Conservation (phyloP, 2,329 filamentous ascomycete genomes). For the Simplicillium sp. region DNA sequence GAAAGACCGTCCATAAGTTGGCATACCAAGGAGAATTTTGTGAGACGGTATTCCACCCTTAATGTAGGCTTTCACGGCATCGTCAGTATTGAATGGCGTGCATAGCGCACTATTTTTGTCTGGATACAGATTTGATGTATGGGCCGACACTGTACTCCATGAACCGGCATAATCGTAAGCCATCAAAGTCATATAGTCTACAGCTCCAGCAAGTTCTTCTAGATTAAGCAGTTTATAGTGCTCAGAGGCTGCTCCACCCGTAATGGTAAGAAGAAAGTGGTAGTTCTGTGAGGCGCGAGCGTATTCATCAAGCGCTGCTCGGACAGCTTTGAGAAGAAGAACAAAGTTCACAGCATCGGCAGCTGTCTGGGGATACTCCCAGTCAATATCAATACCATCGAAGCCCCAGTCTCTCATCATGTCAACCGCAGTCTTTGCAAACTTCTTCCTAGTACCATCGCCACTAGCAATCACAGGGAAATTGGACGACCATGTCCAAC, state of each 20-base stretch:
- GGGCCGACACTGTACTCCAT: constrained; percentile 55
- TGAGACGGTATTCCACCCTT: constrained; percentile 47
- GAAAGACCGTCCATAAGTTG: constrained; percentile 31
- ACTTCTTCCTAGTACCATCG: constrained; percentile 48
- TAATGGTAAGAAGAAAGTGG: constrained; percentile 45
- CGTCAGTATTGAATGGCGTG: constrained; percentile 62
- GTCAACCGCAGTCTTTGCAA: constrained; percentile 59
- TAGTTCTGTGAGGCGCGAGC: constrained; percentile 33
- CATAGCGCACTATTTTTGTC: constrained; percentile 40
- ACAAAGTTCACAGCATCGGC: constrained; percentile 34
- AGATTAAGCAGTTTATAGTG: constrained; percentile 42
- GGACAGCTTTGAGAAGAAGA: constrained; percentile 32
- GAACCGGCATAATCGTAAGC: constrained; percentile 69
- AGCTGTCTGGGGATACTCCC: constrained; percentile 27
- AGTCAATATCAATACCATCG: constrained; percentile 36
- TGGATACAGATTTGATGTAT: constrained; percentile 63
- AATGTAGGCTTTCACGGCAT: constrained; percentile 57
- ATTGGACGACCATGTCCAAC: constrained; percentile 75
- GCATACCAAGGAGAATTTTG: constrained; percentile 72
- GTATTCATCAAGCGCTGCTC: constrained; percentile 38
- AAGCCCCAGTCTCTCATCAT: constrained; percentile 66
- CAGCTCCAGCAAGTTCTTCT: constrained; percentile 31
- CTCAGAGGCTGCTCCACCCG: constrained; percentile 36
- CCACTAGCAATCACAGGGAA: constrained; percentile 61
- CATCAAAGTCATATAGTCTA: constrained; percentile 60